A percentile compares a stretch with the other conserved stretches of the same genome.
Evolutionary conservation across 2,329 filamentous ascomycete genomes (phyloP).

Genomic region (Aspergillus pseudoglaucus): DNA sequence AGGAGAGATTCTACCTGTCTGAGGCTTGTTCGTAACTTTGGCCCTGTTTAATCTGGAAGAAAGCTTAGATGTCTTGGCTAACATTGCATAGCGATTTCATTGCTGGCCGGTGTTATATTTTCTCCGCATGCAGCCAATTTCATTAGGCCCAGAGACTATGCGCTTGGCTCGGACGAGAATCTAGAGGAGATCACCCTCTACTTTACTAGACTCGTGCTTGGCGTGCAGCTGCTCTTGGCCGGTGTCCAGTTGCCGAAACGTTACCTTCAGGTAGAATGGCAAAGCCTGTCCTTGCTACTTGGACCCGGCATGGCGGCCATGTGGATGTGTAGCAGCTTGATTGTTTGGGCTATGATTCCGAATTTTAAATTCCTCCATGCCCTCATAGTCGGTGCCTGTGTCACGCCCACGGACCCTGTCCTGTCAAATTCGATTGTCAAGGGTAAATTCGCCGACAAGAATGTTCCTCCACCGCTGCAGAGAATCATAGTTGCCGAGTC

Average conservation of each 20-base stretch:
- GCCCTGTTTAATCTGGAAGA: not conserved
- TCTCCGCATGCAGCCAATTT: constrained; percentile 72
- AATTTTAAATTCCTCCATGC: constrained; percentile 68
- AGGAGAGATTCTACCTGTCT: constrained; percentile 85
- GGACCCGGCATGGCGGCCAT: constrained; percentile 79
- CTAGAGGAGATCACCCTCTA: constrained; percentile 70
- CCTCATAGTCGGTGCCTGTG: constrained; percentile 71
- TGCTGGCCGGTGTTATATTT: constrained; percentile 70
- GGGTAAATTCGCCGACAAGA: constrained; percentile 86
- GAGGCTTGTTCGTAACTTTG: constrained; percentile 64
- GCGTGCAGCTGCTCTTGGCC: constrained; percentile 82
- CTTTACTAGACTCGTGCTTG: constrained; percentile 80
- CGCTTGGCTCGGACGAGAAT: constrained; percentile 49
- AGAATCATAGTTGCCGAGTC: constrained; percentile 76
- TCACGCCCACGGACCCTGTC: constrained; percentile 89
- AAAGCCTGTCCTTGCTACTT: constrained; percentile 64
- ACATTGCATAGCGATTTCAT: constrained; percentile 63
- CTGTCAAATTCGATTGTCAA: constrained; percentile 87
- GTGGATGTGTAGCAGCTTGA: constrained; percentile 75
- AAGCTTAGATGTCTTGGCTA: constrained; percentile 2
- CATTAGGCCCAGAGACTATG: constrained; percentile 70
- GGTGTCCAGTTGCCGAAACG: constrained; percentile 81
- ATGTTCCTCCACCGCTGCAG: constrained; percentile 75
- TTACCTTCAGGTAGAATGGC: constrained; percentile 75
- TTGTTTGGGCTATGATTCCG: constrained; percentile 72